Evolutionary conservation across 805 yeast genomes (phyloP), one percentile per base, ranked within the genome.

Genomic region (Tetrapisispora iriomotensis): DNA sequence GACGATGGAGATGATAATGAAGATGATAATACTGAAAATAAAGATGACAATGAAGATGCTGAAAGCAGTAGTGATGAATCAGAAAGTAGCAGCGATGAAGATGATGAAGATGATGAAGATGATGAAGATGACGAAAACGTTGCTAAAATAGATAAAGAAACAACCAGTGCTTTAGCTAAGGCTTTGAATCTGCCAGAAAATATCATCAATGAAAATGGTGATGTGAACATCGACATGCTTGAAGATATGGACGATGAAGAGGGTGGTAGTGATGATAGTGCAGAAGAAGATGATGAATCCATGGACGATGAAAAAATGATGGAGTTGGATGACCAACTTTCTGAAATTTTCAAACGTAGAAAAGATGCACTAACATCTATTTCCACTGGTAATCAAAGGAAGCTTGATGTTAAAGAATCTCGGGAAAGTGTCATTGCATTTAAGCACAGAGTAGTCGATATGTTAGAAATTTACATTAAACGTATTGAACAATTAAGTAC

Each of bases 291-390:
- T 20, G 83, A 79, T 37, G 94, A 83, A 48, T 78, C 90, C 0
- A 84, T 87, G 94, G 94, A 88, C 44, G 96, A 88, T 60, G 96
- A 88, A 51, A 87, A 87, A 57, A 90, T 90, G 97, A 77, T 87
- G 79, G 94, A 88, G 17, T 73, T 90, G 50, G 97, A 90, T 56
- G 82, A 71, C 18, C 92, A 86, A 44, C 65, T 90, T 23, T 75
- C 96, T 0, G 72, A 71, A 39, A 90, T 90, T 40, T 90, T 90
- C 70, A 75, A 81, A 52, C 90, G 86, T 51, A 74, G 96, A 50
- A 76, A 78, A 48, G 77, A 74, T 44, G 82, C 83, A 0, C 59
- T 85, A 39, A 61, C 75, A 8, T 64, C 66, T 24, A 62, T 73
- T 3, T 54, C 64, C n/a, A 72, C 72, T 6, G 87, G 87, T 25